Evolutionary conservation across 148 eudicot species (phyloP).

Genomic region (Chenopodium album): DNA sequence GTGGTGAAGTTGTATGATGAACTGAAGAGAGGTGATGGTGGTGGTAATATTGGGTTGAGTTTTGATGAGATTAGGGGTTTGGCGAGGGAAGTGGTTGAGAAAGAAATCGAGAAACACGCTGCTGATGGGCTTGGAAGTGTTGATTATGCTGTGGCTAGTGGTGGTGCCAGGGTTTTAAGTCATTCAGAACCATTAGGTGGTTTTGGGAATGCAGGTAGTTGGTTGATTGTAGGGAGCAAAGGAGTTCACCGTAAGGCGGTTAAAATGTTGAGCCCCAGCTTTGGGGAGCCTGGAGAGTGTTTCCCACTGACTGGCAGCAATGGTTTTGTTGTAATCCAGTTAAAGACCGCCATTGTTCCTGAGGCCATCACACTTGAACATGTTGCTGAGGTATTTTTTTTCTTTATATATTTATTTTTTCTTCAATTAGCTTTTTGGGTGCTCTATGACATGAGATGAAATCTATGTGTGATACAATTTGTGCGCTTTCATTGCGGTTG

Average conservation of each 20-base stretch:
- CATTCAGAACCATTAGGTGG: slow-evolving; percentile 53
- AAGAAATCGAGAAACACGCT: slow-evolving; percentile 75
- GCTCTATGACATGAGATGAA: background rate
- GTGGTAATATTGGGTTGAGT: slow-evolving; percentile 27
- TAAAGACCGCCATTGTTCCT: slow-evolving; percentile 73
- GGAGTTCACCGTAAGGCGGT: slow-evolving; percentile 48
- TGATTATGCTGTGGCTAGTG: slow-evolving; percentile 71
- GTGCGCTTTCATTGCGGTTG: background rate
- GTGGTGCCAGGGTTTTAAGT: slow-evolving; percentile 55
- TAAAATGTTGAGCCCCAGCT: slow-evolving; percentile 76
- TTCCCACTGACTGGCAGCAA: slow-evolving; percentile 73
- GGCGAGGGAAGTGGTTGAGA: slow-evolving; percentile 72
- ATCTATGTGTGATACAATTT: background rate
- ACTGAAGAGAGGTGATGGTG: slow-evolving; percentile 38
- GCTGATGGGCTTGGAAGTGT: slow-evolving; percentile 89
- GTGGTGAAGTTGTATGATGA: slow-evolving; percentile 51
- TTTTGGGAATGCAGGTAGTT: slow-evolving; percentile 31
- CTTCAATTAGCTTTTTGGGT: background rate
- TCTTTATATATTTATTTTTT: background rate
- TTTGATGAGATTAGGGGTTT: slow-evolving; percentile 61
- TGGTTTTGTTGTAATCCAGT: slow-evolving; percentile 72
- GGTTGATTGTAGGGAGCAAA: slow-evolving; percentile 23
- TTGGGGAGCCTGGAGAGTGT: slow-evolving; percentile 91
- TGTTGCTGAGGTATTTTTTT: slow-evolving; percentile 65
- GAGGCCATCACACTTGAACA: slow-evolving; percentile 87